These are phyloP conservation scores for barrel medic (Medicago truncatula) DNA, from an alignment of 306 rosid species.

Conservation along the genomic window MtrunA17r5.0-ANR NC_053042.1:8557501-8558000, in stretches of 20 bases:
- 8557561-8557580: constrained; percentile 78
- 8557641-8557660: constrained; percentile 96
- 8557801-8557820: constrained; percentile 16
- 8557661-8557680: constrained; percentile 92
- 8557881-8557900: constrained; percentile 96
- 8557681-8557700: constrained; percentile 81
- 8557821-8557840: constrained; percentile 13
- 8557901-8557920: constrained; percentile 99
- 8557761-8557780: constrained; percentile 80
- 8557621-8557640: constrained; percentile 85
- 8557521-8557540: constrained; percentile 73
- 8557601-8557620: constrained; percentile 99
- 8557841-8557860: constrained; percentile 19
- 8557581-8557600: constrained; percentile 99
- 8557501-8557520: constrained; percentile 77
- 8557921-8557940: constrained; percentile 95
- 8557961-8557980: constrained; percentile 4
- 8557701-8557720: constrained; percentile 81
- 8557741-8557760: constrained; percentile 93
- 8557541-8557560: constrained; percentile 82
- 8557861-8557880: constrained; percentile 93
- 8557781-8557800: constrained; percentile 8
- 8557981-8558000: not conserved
- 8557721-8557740: constrained; percentile 99
- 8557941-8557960: constrained; percentile 58